phyloP scores from a whole-genome alignment of 2,329 filamentous ascomycete species.

The Trichoderma endophyticum region DNA sequence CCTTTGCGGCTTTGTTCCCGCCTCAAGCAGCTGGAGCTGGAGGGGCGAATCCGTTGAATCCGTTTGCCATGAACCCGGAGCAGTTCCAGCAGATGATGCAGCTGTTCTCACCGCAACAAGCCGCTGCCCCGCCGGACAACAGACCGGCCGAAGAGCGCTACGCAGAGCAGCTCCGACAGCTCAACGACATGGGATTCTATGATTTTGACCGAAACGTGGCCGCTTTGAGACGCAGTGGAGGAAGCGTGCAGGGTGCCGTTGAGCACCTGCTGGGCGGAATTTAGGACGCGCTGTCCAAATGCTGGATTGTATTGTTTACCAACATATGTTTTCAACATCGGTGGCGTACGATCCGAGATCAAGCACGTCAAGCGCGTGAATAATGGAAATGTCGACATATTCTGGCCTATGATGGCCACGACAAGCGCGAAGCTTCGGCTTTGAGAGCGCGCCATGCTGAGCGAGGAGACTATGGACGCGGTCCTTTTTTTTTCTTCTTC shows the following conservation, averaged over 20 bases:
- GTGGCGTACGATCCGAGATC: not conserved
- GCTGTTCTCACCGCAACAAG: constrained; percentile 39
- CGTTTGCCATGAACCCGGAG: constrained; percentile 52
- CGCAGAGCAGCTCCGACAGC: constrained; percentile 80
- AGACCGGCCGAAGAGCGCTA: constrained; percentile 92
- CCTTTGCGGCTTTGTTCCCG: constrained; percentile 64
- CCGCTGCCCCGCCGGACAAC: constrained; percentile 64
- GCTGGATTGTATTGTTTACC: not conserved
- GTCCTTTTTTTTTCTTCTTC: not conserved
- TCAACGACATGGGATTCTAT: constrained; percentile 99
- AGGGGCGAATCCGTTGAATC: constrained; percentile 41
- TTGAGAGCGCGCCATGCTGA: not conserved
- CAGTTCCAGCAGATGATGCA: constrained; percentile 54
- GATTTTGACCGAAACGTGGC: constrained; percentile 93
- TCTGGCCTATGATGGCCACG: not conserved
- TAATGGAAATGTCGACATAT: constrained; percentile 1
- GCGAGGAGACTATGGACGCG: not conserved
- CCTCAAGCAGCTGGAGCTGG: constrained; percentile 30
- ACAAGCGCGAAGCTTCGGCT: not conserved
- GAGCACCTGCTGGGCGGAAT: constrained; percentile 62
- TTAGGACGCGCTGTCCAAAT: constrained; percentile 9
- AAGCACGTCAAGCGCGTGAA: not conserved
- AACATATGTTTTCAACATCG: not conserved
- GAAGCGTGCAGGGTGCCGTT: constrained; percentile 89
- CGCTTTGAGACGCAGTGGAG: constrained; percentile 81